Evolutionary conservation across 768 basidiomycete genomes (phyloP).

Genomic region (Rhodotorula kratochvilovae): DNA sequence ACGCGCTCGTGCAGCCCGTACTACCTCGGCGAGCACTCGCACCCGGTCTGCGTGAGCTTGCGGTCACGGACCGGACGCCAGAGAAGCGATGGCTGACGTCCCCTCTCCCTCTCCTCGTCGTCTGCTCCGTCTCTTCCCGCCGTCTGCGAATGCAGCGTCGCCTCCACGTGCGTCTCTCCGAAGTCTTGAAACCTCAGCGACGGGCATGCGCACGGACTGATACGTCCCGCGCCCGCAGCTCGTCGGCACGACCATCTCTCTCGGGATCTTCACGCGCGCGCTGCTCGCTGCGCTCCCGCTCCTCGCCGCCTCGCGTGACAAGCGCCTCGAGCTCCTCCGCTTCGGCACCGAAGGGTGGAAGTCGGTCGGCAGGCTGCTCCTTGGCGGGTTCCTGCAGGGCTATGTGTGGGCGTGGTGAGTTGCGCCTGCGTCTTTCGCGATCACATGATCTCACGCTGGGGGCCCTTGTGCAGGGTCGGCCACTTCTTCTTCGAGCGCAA

Average conservation of each 20-base stretch:
- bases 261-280: slow-evolving; percentile 12
- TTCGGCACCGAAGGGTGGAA: slow-evolving; percentile 21
- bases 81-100: no score
- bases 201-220: no score
- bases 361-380: slow-evolving; percentile 9
- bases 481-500: slow-evolving; percentile 35
- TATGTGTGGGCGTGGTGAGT: slow-evolving; percentile 33
- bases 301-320: not conserved
- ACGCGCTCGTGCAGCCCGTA: slow-evolving; percentile 16
- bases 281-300: slow-evolving; percentile 16
- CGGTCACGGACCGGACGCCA: not conserved
- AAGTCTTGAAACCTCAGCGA: no score
- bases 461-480: slow-evolving; percentile 4
- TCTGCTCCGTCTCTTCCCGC: no score
- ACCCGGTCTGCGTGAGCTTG: slow-evolving; percentile 1
- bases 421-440: not conserved
- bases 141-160: slow-evolving; percentile 11
- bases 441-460: not conserved
- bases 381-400: slow-evolving; percentile 31
- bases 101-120: not conserved
- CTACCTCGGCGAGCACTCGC: slow-evolving; percentile 31
- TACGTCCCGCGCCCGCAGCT: not conserved
- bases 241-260: slow-evolving; percentile 24
- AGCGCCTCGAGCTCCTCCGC: slow-evolving; percentile 5
- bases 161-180: slow-evolving; percentile 13